Evolutionary conservation across 2,329 filamentous ascomycete species (phyloP).

Genomic region (Ceratocystiopsis brevicomis): DNA sequence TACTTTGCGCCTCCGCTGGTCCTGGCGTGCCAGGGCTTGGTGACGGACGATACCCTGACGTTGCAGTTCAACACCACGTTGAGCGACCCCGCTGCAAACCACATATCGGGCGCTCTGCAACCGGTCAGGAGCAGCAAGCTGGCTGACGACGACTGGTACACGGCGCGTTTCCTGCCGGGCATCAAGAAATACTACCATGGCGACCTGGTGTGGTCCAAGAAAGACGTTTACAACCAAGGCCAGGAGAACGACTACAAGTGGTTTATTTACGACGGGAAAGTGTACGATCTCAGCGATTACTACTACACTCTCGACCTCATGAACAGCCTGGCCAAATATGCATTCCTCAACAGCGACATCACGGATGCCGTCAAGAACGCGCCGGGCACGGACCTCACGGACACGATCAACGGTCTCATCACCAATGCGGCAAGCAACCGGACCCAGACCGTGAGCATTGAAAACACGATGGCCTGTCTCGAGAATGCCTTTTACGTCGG

Average conservation of each 20-base stretch:
- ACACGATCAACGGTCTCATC: constrained; percentile 38
- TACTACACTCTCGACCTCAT: constrained; percentile 51
- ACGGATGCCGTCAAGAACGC: constrained; percentile 52
- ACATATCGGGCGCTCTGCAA: constrained; percentile 49
- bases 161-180: constrained; percentile 48
- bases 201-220: constrained; percentile 52
- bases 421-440: constrained; percentile 32
- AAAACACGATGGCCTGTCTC: constrained; percentile 60
- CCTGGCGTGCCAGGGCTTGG: constrained; percentile 55
- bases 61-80: constrained; percentile 49
- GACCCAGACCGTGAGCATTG: constrained; percentile 30
- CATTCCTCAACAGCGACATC: constrained; percentile 54
- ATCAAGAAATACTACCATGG: constrained; percentile 82
- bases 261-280: constrained; percentile 54
- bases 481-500: constrained; percentile 70
- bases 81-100: constrained; percentile 35
- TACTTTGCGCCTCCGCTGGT: constrained; percentile 71
- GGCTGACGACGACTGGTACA: constrained; percentile 57
- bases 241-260: constrained; percentile 50
- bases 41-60: constrained; percentile 33
- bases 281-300: constrained; percentile 89
- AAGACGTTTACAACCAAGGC: constrained; percentile 45
- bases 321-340: constrained; percentile 36
- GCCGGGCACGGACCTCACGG: constrained; percentile 61
- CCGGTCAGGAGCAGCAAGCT: constrained; percentile 38